Conservation (phyloP, 257 asterid species). For the Plantago major region DNA sequence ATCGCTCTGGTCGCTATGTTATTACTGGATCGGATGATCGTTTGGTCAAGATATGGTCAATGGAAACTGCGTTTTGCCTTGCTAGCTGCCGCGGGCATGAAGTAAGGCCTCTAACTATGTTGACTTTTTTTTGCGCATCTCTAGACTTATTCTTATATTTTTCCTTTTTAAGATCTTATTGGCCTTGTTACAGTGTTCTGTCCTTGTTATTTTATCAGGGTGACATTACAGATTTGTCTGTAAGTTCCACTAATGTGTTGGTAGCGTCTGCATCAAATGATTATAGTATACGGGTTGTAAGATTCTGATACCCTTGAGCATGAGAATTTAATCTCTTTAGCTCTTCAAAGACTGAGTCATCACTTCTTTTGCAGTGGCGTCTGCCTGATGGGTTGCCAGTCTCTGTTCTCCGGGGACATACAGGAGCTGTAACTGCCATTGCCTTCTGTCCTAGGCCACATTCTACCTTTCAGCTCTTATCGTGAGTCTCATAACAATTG, state of each 20-base stretch:
- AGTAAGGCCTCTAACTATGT: conserved; percentile 41
- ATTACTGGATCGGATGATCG: conserved; percentile 99
- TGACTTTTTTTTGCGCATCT: conserved; percentile 8
- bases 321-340: conserved; percentile 24
- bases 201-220: conserved; percentile 50
- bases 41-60: conserved; percentile 93
- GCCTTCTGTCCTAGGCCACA: conserved; percentile 81
- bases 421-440: conserved; percentile 93
- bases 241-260: conserved; percentile 74
- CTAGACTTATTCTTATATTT: neutral
- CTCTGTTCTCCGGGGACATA: conserved; percentile 94
- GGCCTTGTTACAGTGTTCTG: conserved; percentile 3
- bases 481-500: conserved; percentile 52
- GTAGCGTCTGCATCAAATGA: conserved; percentile 98
- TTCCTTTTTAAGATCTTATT: neutral
- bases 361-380: conserved; percentile 72
- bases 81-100: conserved; percentile 98
- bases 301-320: conserved; percentile 31
- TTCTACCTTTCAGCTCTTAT: conserved; percentile 69
- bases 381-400: conserved; percentile 89
- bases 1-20: conserved; percentile 87
- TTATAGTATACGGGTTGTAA: conserved; percentile 92
- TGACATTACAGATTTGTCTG: conserved; percentile 92
- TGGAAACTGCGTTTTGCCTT: conserved; percentile 98
- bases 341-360: conserved; percentile 27